Evolutionary conservation across 1,284 basidiomycete species (phyloP), one percentile per base, ranked within the genome.

Genomic region (Cryptococcus depauperatus): DNA sequence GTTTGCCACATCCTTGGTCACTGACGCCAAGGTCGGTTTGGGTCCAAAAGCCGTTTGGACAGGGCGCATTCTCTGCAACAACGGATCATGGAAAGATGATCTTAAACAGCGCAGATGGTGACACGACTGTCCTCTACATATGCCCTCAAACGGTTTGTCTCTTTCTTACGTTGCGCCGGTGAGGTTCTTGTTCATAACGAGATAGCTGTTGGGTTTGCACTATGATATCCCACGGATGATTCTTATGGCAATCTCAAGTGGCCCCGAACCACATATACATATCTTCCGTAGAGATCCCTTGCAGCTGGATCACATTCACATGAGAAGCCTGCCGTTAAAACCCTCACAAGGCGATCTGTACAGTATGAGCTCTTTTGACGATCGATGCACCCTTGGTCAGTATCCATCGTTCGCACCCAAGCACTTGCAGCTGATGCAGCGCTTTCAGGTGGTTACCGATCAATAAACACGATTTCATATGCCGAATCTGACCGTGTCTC

Each of bases 11-110:
- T n/a, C n/a, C n/a, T n/a, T n/a, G n/a, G n/a, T n/a, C n/a, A n/a
- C n/a, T n/a, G n/a, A n/a, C n/a, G n/a, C n/a, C n/a, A n/a, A n/a
- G n/a, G n/a, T n/a, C 7, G 9, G 30, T 18, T 35, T 42, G 26
- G 43, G 14, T 39, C 25, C 11, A 22, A 3, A 32, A 56, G 57
- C 45, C 50, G 16, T 53, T 46, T 26, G 46, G 38, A 10, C 40
- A 48, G 4, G 54, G 54, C 16, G 48, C 54, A 2, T 62, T 54
- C 34, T 46, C 44, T n/a, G 55, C 57, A 11, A 61, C 61, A 1
- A 68, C 65, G 0, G 65, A 64, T 48, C 57, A 59, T 34, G 65
- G 65, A 8, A 60, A 61, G 45, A 44, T 68, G 22, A 53, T 62
- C 33, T 33, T 60, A 18, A 49, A 55, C 35, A 38, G 39, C 18